Evolutionary conservation across 306 rosid genomes (phyloP), one percentile per base, ranked within the genome.

Genomic region (Rosa lucieae): DNA sequence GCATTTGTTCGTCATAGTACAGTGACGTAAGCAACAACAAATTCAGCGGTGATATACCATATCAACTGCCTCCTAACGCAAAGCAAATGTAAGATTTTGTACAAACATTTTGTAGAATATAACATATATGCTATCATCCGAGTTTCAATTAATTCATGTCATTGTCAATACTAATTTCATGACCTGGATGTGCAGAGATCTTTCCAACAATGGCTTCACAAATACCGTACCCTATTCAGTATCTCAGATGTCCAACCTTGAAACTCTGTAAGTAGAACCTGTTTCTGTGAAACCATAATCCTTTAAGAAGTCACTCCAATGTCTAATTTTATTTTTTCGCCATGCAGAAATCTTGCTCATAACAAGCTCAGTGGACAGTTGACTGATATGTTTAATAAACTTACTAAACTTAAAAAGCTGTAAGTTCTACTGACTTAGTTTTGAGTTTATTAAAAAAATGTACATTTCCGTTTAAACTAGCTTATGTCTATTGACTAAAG

Each of bases 1-100:
- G 78, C 83, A 12, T 88, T 84, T 79, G 74, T 88, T 92, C 83
- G 86, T 90, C 86, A 40, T 92, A 92, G 93, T 92, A 87, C 97
- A 92, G 99, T 87, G 97, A 94, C 80, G 81, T 94, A 85, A 94
- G 97, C 93, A 83, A 85, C 80, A 94, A 94, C 97, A 88, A 88
- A 70, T 87, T 94, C 79, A 80, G 80, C 49, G 91, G 92, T 56
- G 92, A 91, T 18, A 85, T 94, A 79, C 99, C 97, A 6, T 92
- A 92, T 82, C 99, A 94, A 77, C 91, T 94, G 81, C 99, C 99
- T 59, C 99, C 99, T 15, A 94, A 89, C 49, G 87, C 86, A 52
- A 86, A 61, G 67, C 23, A 79, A 83, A 77, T 92, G 97, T 94
- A 91, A 90, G 97, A 81, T 77, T 23, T 40, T 83, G 17, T 68